phyloP scores from a whole-genome alignment of 345 rosid species.

The Hirschfeldia incana region DNA sequence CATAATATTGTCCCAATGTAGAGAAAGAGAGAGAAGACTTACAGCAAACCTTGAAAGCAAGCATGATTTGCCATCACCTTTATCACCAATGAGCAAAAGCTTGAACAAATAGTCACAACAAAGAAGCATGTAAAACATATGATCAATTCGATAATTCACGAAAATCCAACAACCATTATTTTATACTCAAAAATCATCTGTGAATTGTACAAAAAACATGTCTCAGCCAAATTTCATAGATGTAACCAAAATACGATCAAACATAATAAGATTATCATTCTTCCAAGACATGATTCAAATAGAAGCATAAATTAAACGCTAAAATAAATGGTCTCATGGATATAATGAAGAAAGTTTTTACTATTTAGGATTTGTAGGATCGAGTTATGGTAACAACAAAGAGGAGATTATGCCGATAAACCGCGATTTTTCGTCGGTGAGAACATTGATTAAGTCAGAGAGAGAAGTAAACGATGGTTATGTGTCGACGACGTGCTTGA shows the following conservation, averaged over 20 bases:
- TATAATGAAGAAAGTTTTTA: constrained; percentile 35
- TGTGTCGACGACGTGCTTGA: no score
- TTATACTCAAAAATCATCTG: neutral
- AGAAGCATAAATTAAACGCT: neutral
- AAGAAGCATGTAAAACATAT: neutral
- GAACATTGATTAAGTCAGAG: no score
- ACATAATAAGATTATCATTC: neutral
- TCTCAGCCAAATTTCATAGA: neutral
- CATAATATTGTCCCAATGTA: no score
- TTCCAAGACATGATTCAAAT: neutral
- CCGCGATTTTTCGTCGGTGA: no score
- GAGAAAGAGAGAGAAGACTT: no score
- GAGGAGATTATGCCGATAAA: no score
- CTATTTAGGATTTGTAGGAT: constrained; percentile 86
- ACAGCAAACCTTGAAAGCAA: no score
- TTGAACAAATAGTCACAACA: constrained; percentile 5
- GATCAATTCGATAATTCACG: neutral
- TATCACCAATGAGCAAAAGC: constrained; percentile 48
- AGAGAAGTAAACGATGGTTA: no score
- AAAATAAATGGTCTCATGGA: constrained; percentile 3
- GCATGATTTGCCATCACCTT: constrained; percentile 13
- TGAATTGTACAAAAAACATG: no score
- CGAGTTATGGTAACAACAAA: neutral
- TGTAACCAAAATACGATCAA: constrained; percentile 9
- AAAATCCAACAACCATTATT: neutral